phyloP scores from a whole-genome alignment of 2,329 filamentous ascomycete genomes.

The Pseudogymnoascus verrucosus region DNA sequence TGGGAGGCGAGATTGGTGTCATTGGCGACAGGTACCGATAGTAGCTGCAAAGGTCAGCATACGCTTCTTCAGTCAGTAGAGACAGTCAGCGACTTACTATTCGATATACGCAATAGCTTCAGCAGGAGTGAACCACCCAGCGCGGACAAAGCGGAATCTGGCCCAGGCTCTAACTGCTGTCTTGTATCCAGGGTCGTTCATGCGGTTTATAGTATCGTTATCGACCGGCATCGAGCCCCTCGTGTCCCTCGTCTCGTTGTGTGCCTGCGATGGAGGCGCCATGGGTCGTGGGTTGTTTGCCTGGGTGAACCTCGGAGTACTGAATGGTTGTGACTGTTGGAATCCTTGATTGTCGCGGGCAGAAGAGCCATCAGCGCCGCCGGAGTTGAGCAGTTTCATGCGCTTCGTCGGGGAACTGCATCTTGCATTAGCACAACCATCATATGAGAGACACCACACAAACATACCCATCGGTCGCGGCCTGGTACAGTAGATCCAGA shows the following conservation, averaged over 20 bases:
- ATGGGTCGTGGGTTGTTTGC: not conserved
- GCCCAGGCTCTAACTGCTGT: conserved; percentile 83
- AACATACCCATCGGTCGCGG: conserved; percentile 53
- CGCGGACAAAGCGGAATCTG: conserved; percentile 86
- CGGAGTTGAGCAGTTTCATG: not conserved
- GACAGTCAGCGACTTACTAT: conserved; percentile 51
- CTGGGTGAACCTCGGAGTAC: not conserved
- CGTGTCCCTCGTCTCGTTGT: conserved; percentile 14
- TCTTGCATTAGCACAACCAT: not conserved
- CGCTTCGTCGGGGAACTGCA: not conserved
- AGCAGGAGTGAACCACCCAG: conserved; percentile 89
- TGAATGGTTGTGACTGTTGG: not conserved
- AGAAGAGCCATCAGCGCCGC: not conserved
- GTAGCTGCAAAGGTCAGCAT: conserved; percentile 49
- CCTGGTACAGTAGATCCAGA: conserved; percentile 83
- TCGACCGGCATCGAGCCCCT: conserved; percentile 18
- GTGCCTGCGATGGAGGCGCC: not conserved
- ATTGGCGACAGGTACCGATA: conserved; percentile 85
- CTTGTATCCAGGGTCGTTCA: conserved; percentile 47
- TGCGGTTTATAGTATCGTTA: conserved; percentile 16
- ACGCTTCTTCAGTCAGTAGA: not conserved
- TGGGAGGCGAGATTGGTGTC: conserved; percentile 87
- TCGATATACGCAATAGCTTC: conserved; percentile 92
- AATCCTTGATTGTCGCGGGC: not conserved
- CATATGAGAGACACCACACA: not conserved